Conservation (phyloP, 371 early-diverging fungal genomes). For the Smittium culicis region DNA sequence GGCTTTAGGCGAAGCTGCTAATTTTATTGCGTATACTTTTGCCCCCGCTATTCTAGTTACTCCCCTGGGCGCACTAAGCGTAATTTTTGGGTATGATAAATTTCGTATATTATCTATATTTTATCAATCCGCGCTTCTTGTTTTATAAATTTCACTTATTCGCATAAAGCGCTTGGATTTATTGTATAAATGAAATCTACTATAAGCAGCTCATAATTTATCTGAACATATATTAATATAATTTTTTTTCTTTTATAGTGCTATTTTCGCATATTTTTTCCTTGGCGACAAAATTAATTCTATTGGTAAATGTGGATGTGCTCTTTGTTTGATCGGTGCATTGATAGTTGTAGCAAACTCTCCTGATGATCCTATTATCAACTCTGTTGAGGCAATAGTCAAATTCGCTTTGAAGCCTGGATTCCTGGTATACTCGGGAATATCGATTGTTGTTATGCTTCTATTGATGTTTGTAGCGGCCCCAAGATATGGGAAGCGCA, state of each 20-base stretch:
- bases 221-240: too few species aligned
- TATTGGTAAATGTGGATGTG: conserved; percentile 80
- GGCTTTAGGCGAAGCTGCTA: conserved; percentile 78
- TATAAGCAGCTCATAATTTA: too few species aligned
- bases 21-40: conserved; percentile 88
- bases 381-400: conserved; percentile 68
- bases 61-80: conserved; percentile 79
- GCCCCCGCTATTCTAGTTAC: conserved; percentile 86
- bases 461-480: conserved; percentile 65
- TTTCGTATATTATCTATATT: too few species aligned
- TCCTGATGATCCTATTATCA: conserved; percentile 66
- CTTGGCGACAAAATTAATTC: conserved; percentile 70
- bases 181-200: too few species aligned
- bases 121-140: too few species aligned
- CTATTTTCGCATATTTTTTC: conserved; percentile 77
- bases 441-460: conserved; percentile 37
- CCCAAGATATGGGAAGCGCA: conserved; percentile 59
- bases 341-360: conserved; percentile 76
- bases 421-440: conserved; percentile 61
- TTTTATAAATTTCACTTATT: too few species aligned
- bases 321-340: conserved; percentile 78
- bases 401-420: conserved; percentile 59
- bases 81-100: conserved; percentile 79
- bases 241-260: too few species aligned
- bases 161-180: too few species aligned